Base-by-base conservation (phyloP, 768 basidiomycete species). In the Austroboletus eburneus region DNA sequence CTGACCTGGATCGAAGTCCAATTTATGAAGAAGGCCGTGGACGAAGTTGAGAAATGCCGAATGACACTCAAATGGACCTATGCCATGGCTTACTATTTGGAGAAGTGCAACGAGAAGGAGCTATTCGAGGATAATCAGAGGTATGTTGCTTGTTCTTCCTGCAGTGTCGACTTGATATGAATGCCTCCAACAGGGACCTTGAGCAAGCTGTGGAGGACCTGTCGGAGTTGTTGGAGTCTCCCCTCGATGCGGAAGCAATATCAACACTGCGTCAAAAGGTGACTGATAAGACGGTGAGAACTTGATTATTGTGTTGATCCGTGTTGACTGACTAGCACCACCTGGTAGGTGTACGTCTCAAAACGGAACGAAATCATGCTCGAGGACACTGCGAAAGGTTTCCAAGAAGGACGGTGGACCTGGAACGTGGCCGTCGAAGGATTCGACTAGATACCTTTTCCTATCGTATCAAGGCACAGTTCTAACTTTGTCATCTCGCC, bases 1-100 rank as follows among this genome's bases (percentile, higher is more conserved):
- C 70, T 99, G 32, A 93, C 92, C 2, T 99, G 96, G 96, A 99
- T 99, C 56, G 94, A 99, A 69, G 93, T 83, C 24, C 95, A 98
- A 69, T 99, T 99, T 69, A 94, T 96, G 79, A 93, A 92, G 75
- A 94, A 94, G 68, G 96, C 96, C 1, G 94, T 97, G 4, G 96
- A 97, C 61, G 86, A 87, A 64, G 80, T 90, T 32, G 80, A 86
- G 57, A 85, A 85, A 64, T 90, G 96, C 69, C 82, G 96, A 22
- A 89, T 83, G 74, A 97, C 95, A 32, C 81, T 99, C 48, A 98
- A 97, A 69, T 99, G 96, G 95, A 97, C 95, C 12, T 99, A 99
- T 58, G 88, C 92, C 3, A 97, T 99, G 95, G 95, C 94, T 23
- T 99, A 92, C 72, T 98, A 97, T 63, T 79, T 99, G 23, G 85